phyloP scores from a whole-genome alignment of 108 stramenopile species.

The Pseudonitzschia pungens region DNA sequence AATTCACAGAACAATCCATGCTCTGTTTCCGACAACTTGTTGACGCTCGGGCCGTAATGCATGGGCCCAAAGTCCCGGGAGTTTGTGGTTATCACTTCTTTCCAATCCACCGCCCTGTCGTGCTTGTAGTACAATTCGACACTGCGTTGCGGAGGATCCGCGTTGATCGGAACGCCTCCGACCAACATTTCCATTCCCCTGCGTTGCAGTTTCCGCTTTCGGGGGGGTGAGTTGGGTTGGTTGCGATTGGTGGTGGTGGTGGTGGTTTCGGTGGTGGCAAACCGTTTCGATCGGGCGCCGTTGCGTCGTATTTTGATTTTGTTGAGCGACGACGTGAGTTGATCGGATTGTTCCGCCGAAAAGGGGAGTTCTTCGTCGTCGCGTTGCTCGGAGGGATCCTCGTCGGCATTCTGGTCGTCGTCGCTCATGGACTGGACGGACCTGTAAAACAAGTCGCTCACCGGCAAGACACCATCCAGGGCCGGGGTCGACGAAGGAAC shows the following conservation, averaged over 20 bases:
- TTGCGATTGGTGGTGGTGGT: background rate
- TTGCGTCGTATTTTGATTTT: constrained; percentile 37
- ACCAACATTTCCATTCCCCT: constrained; percentile 92
- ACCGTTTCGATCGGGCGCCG: constrained; percentile 5
- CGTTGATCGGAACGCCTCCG: constrained; percentile 83
- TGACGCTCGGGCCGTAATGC: constrained; percentile 51
- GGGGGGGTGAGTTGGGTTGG: background rate
- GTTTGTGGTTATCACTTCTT: constrained; percentile 53
- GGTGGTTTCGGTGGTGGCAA: background rate
- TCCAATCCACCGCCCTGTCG: constrained; percentile 43
- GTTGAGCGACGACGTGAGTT: constrained; percentile 21
- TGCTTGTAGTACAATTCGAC: constrained; percentile 63
- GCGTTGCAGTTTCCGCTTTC: constrained; percentile 66
- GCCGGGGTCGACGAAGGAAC: constrained; percentile 15
- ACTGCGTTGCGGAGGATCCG: constrained; percentile 75
- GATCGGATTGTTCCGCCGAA: constrained; percentile 41
- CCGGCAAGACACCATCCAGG: constrained; percentile 74
- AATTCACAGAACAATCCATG: constrained; percentile 66
- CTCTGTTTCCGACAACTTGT: constrained; percentile 46
- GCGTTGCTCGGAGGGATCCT: constrained; percentile 6
- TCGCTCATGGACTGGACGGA: constrained; percentile 40
- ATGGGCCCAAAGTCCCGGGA: constrained; percentile 78
- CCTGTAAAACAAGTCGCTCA: constrained; percentile 77
- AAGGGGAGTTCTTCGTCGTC: constrained; percentile 51
- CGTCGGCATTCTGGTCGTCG: constrained; percentile 11